phyloP scores from a whole-genome alignment of 2,329 filamentous ascomycete species.

The Fusarium brachygibbosum region DNA sequence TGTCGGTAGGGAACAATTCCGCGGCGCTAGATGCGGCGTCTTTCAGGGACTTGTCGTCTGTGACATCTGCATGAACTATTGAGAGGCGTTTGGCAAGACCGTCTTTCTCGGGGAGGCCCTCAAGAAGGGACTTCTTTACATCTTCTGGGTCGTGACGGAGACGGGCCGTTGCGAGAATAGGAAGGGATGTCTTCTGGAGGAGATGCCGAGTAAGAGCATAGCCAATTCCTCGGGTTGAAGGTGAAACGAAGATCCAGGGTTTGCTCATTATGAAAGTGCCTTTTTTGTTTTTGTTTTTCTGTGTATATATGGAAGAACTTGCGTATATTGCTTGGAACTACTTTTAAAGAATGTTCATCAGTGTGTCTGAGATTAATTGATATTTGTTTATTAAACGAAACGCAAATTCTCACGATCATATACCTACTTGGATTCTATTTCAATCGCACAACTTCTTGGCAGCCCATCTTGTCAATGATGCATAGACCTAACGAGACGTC shows the following conservation, averaged over 20 bases:
- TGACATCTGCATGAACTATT: constrained; percentile 61
- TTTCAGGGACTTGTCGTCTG: constrained; percentile 72
- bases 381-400: not conserved
- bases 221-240: constrained; percentile 64
- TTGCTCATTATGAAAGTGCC: constrained; percentile 55
- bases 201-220: constrained; percentile 63
- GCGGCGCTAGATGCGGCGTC: constrained; percentile 67
- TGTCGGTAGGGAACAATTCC: constrained; percentile 63
- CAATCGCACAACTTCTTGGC: not conserved
- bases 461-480: constrained; percentile 40
- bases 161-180: constrained; percentile 63
- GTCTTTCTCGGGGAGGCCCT: constrained; percentile 45
- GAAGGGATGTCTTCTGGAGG: constrained; percentile 61
- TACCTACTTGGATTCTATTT: not conserved
- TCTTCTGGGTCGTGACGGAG: constrained; percentile 50
- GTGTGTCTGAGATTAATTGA: not conserved
- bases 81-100: constrained; percentile 54
- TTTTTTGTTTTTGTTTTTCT: no score
- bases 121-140: constrained; percentile 54
- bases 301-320: no score
- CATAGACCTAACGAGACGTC: constrained; percentile 18
- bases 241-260: constrained; percentile 65
- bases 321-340: not conserved
- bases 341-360: not conserved
- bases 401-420: not conserved